These are phyloP conservation scores for Colletotrichum tropicale DNA, from an alignment of 2,329 filamentous ascomycete genomes.

Conservation along the genomic window DNA sequence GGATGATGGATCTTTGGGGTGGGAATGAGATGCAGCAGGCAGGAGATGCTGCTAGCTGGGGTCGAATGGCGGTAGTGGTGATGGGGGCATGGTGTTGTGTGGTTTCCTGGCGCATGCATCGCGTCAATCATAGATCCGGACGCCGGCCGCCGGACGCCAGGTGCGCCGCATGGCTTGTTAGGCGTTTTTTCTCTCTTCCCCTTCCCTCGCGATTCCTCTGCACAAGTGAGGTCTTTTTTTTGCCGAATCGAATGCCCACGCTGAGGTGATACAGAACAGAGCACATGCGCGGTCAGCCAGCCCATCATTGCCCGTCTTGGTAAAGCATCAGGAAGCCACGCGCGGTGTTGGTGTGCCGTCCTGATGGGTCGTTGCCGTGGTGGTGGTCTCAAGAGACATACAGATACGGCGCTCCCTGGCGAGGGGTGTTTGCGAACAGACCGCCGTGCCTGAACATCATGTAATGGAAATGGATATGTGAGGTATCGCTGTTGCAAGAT, in stretches of 20 bases:
- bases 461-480: neutral
- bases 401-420: neutral
- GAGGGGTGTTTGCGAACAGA: neutral
- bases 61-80: neutral
- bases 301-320: neutral
- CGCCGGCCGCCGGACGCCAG: neutral
- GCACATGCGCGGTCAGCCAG: constrained; percentile 1
- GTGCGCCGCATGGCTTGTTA: neutral
- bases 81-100: neutral
- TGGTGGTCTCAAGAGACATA: neutral
- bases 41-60: neutral
- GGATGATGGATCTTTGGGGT: neutral
- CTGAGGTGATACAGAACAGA: neutral
- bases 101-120: neutral
- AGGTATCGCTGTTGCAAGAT: neutral
- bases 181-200: neutral
- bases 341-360: neutral
- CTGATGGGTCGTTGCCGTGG: neutral
- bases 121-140: neutral
- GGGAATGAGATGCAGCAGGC: neutral
- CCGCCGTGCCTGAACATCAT: neutral
- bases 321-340: neutral
- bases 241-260: neutral
- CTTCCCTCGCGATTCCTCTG: neutral
- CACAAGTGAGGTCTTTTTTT: neutral